A percentile compares a stretch with the other conserved stretches of the same genome.
Conservation (phyloP, 78 protist species). For the Cavenderia fasciculata region DNA sequence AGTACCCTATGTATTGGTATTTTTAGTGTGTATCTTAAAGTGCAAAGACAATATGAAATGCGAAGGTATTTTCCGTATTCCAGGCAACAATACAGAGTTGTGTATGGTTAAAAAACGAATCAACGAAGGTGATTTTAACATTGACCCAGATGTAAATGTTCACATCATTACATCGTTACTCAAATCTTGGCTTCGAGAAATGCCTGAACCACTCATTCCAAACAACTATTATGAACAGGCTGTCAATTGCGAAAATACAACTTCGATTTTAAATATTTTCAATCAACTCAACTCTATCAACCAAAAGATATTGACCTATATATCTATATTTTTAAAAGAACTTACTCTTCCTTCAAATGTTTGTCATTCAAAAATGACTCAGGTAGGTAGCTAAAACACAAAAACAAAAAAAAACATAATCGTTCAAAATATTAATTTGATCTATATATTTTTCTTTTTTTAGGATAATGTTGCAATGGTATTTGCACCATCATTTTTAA, state of each 20-base stretch:
- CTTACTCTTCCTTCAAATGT: conserved; percentile 28
- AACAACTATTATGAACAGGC: conserved; percentile 38
- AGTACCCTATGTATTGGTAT: conserved; percentile 43
- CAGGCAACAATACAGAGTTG: conserved; percentile 22
- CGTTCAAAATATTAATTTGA: too few relatives aligned
- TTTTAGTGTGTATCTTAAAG: conserved; percentile 21
- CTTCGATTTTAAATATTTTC: background rate
- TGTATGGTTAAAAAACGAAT: background rate
- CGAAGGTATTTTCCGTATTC: conserved; percentile 78
- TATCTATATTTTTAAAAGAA: conserved; percentile 17
- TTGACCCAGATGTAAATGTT: background rate
- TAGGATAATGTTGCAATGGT: conserved; percentile 60
- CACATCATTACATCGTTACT: conserved; percentile 28
- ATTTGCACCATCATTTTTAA: conserved; percentile 72
- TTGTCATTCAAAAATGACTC: conserved; percentile 14
- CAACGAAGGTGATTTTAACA: conserved; percentile 44
- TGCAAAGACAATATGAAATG: conserved; percentile 21
- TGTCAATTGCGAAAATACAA: background rate
- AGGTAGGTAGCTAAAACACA: too few relatives aligned
- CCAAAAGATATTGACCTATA: conserved; percentile 43
- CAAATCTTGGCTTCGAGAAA: conserved; percentile 65
- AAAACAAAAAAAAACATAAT: too few relatives aligned
- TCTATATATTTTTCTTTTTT: too few relatives aligned
- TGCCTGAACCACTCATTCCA: conserved; percentile 74
- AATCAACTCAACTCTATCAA: conserved; percentile 14